Evolutionary conservation across 129 eudicot species (phyloP).

Genomic region (Mikania micrantha): DNA sequence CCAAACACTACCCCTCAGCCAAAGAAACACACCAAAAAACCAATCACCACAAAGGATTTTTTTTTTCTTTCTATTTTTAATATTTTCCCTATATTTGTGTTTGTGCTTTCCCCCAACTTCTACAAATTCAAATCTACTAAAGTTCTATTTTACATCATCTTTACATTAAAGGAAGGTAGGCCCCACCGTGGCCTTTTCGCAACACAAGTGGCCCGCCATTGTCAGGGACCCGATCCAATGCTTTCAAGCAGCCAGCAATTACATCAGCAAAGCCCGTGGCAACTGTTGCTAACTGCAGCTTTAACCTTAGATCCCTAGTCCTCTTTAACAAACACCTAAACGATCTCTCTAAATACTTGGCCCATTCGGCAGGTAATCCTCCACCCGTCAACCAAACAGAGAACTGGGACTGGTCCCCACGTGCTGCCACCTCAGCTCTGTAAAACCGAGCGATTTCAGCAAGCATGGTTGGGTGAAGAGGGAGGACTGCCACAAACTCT

Average conservation of each 20-base stretch:
- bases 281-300: constrained; percentile 59
- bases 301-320: constrained; percentile 74
- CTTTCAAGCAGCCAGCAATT: constrained; percentile 51
- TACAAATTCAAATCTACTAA: constrained; percentile 1
- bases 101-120: constrained; percentile 1
- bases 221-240: constrained; percentile 84
- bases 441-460: constrained; percentile 78
- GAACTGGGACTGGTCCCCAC: constrained; percentile 93
- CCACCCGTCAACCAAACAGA: constrained; percentile 95
- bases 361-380: constrained; percentile 92
- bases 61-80: constrained; percentile 8
- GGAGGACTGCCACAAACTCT: constrained; percentile 90
- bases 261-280: constrained; percentile 87
- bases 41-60: constrained; percentile 18
- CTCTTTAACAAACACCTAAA: constrained; percentile 82
- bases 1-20: constrained; percentile 10
- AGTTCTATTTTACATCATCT: background rate
- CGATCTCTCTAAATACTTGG: constrained; percentile 82
- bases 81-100: background rate
- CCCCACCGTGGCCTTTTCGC: constrained; percentile 99
- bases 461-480: constrained; percentile 81
- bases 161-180: constrained; percentile 90
- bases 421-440: constrained; percentile 84
- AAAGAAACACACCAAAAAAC: constrained; percentile 9
- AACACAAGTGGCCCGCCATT: constrained; percentile 88